These are phyloP conservation scores for Solanum chaucha DNA, from an alignment of 257 asterid species.

Conservation along the genomic window DNA sequence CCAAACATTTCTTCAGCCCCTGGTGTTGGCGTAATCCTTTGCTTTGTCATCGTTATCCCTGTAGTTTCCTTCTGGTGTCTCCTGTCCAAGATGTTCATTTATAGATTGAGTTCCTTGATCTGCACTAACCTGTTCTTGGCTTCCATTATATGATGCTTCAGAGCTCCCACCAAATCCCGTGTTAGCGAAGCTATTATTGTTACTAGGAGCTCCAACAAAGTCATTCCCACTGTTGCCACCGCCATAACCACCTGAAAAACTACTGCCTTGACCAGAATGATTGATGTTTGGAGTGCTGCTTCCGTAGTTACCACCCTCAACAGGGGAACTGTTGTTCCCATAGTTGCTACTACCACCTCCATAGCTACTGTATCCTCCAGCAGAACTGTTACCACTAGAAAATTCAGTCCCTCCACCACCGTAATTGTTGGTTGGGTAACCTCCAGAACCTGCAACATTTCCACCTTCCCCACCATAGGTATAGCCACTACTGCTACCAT, in stretches of 20 bases:
- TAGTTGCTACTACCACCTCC: neutral
- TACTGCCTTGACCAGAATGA: neutral
- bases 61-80: neutral
- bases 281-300: neutral
- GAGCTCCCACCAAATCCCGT: neutral
- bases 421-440: neutral
- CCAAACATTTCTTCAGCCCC: neutral
- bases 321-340: neutral
- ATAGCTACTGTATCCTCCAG: conserved; percentile 4
- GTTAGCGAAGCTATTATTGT: neutral
- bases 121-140: conserved; percentile 4
- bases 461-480: conserved; percentile 1
- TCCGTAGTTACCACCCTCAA: neutral
- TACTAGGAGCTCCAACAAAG: neutral
- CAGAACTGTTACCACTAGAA: neutral
- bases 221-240: neutral
- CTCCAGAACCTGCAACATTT: neutral
- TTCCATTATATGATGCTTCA: neutral
- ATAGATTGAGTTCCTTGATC: neutral
- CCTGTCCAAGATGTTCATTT: conserved; percentile 1
- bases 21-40: conserved; percentile 9
- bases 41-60: conserved; percentile 10
- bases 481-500: neutral
- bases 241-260: neutral
- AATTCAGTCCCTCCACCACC: conserved; percentile 3